phyloP scores from a whole-genome alignment of 306 rosid genomes.

The Malus sylvestris region DNA sequence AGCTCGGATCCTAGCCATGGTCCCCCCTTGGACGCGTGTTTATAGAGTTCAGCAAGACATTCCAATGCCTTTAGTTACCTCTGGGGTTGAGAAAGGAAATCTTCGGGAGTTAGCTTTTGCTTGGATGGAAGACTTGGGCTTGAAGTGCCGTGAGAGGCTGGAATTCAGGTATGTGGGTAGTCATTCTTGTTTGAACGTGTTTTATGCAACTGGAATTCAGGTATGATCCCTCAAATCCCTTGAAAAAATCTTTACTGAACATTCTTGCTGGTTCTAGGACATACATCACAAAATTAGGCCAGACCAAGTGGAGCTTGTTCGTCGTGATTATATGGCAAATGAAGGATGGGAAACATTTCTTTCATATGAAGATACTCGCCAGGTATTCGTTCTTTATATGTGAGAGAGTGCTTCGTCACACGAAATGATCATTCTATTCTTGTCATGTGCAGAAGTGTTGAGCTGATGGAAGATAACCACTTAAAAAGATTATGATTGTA shows the following conservation, averaged over 20 bases:
- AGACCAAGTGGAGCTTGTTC: slow-evolving; percentile 89
- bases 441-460: no score
- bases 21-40: no score
- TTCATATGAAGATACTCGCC: no score
- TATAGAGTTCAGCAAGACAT: no score
- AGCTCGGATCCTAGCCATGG: no score
- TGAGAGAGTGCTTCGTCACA: neutral
- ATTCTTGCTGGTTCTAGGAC: slow-evolving; percentile 40
- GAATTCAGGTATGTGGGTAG: slow-evolving; percentile 67
- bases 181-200: slow-evolving; percentile 7
- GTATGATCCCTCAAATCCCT: neutral
- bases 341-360: slow-evolving; percentile 48
- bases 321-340: slow-evolving; percentile 86
- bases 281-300: slow-evolving; percentile 92
- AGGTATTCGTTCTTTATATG: neutral
- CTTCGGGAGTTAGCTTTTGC: slow-evolving; percentile 93
- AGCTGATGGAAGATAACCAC: no score
- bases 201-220: neutral
- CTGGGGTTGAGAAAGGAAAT: slow-evolving; percentile 98
- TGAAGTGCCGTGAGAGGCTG: slow-evolving; percentile 96
- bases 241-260: neutral
- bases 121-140: slow-evolving; percentile 95
- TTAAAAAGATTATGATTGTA: no score
- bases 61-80: slow-evolving; percentile 83
- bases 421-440: no score